Evolutionary conservation across 495 filamentous ascomycete genomes (phyloP), one percentile per base, ranked within the genome.

Genomic region (Penicillium riverlandense): DNA sequence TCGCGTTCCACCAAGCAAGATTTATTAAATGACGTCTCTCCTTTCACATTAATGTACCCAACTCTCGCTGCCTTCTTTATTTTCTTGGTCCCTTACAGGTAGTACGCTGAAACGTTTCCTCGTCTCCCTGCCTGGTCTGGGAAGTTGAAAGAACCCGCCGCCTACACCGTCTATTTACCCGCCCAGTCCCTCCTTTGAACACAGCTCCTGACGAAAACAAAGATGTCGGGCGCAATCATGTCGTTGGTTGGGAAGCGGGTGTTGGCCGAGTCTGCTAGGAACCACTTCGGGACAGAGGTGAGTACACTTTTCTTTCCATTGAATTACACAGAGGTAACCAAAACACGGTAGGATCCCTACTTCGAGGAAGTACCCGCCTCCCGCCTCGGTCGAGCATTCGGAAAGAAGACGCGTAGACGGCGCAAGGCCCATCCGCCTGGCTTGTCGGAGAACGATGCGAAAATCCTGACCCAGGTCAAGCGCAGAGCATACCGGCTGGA

Each of bases 401-500:
- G 70, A 12, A 71, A 71, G 43, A 86, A 80, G 57, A 73, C 66
- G n/a, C 82, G 82, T 63, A 84, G 78, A 57, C 69, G 71, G 36
- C 78, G 81, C 58, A 86, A 88, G 47, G 81, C 83, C 1, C 60
- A 83, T 14, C 85, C 85, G 0, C 72, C 72, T 6, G 85, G 84
- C 14, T 74, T 96, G 40, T 89, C 89, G 7, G 64, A 79, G 6
- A 80, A 92, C 46, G 94, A 98, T 62, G 77, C 72, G 52, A 74
- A 82, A 42, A 76, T 95, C 56, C 79, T 98, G 37, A 86, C 79
- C 34, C 79, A 80, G 37, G 85, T 94, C 50, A 88, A 91, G 54
- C 72, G 80, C 48, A 74, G 82, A 44, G 90, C 92, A 27, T 92
- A 94, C 63, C 67, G 73, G 15, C 77, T 95, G 32, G 92, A 98